These are phyloP conservation scores for Fraxinus sp. DNA, from an alignment of 305 asterid species.

Conservation along the genomic window DNA sequence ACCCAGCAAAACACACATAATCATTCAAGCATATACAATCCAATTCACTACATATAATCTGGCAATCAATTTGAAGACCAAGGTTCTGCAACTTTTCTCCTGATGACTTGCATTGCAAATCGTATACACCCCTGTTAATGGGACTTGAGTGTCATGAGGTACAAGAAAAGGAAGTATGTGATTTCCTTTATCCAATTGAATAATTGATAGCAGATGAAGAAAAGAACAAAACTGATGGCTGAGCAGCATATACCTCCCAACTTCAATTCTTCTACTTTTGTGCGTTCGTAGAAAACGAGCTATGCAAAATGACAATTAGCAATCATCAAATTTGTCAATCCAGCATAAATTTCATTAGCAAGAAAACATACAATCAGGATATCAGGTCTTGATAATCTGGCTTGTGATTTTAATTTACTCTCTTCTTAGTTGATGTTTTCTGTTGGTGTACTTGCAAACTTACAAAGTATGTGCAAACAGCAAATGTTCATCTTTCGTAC, in stretches of 20 bases:
- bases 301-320: neutral
- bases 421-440: neutral
- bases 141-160: neutral
- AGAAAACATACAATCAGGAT: neutral
- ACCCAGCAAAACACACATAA: constrained; percentile 1
- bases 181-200: neutral
- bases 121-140: neutral
- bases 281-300: neutral
- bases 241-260: neutral
- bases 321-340: neutral
- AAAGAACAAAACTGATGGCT: neutral
- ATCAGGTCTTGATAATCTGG: neutral
- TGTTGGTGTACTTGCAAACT: constrained; percentile 1
- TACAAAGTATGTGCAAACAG: neutral
- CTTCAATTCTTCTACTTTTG: neutral
- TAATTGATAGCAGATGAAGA: neutral
- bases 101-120: neutral
- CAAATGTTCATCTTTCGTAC: neutral
- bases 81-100: neutral
- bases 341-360: constrained; percentile 1
- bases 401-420: neutral
- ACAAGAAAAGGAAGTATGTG: neutral
- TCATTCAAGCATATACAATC: neutral
- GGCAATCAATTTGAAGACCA: constrained; percentile 7
- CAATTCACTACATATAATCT: constrained; percentile 7